Conservation (phyloP, 2,329 filamentous ascomycete genomes). For the Gaeumannomyces sp. region DNA sequence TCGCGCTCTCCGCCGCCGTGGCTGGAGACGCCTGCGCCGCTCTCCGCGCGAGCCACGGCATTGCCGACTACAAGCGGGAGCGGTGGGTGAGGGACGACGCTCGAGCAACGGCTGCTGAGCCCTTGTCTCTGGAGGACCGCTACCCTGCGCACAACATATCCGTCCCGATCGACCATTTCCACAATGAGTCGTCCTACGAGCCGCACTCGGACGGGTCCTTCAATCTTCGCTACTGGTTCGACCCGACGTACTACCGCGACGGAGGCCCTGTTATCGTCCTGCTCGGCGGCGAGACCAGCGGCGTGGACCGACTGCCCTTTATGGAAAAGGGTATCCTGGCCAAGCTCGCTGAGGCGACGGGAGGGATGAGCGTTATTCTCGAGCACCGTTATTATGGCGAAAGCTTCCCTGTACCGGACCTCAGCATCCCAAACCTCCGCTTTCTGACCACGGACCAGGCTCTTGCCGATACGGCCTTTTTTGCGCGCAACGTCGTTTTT, state of each 20-base stretch:
- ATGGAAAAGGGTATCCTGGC: constrained; percentile 72
- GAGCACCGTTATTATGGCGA: constrained; percentile 83
- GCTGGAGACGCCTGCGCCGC: constrained; percentile 2
- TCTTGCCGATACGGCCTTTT: constrained; percentile 73
- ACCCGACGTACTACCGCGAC: constrained; percentile 64
- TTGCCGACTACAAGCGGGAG: not conserved
- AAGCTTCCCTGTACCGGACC: constrained; percentile 61
- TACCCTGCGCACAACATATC: constrained; percentile 10
- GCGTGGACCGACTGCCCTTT: constrained; percentile 49
- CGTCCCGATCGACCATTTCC: constrained; percentile 70
- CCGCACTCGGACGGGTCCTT: constrained; percentile 66
- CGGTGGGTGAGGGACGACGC: not conserved
- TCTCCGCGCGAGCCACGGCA: not conserved
- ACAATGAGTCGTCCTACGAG: constrained; percentile 69
- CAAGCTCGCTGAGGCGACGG: constrained; percentile 62
- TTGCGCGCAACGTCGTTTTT: constrained; percentile 66
- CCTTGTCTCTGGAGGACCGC: not conserved
- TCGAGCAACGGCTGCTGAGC: not conserved
- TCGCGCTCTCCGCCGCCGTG: not conserved
- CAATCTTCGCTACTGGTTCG: constrained; percentile 74
- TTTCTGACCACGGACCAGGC: constrained; percentile 80
- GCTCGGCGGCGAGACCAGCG: constrained; percentile 36
- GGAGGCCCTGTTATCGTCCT: constrained; percentile 79
- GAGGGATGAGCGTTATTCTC: constrained; percentile 70
- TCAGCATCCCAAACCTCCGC: constrained; percentile 62